phyloP scores from a whole-genome alignment of 805 yeast species.

The Pichia ethanolica region DNA sequence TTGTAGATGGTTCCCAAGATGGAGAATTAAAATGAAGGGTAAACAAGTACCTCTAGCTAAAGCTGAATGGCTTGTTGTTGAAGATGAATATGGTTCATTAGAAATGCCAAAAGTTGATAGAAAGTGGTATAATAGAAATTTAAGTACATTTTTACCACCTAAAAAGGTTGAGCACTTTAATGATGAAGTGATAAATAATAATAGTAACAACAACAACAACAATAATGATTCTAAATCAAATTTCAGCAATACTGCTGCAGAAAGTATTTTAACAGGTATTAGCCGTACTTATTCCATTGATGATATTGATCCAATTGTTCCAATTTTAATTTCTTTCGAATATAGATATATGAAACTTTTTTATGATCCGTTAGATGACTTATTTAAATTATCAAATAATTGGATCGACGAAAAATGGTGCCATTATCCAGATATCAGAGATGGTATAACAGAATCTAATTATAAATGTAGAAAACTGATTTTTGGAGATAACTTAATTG shows the following conservation, averaged over 20 bases:
- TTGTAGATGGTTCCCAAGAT: slow-evolving; percentile 81
- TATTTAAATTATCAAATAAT: slow-evolving; percentile 72
- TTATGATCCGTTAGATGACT: slow-evolving; percentile 81
- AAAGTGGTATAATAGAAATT: slow-evolving; percentile 58
- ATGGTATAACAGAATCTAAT: slow-evolving; percentile 64
- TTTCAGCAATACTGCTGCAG: background rate
- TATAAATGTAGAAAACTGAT: slow-evolving; percentile 64
- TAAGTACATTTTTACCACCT: slow-evolving; percentile 56
- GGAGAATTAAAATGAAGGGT: slow-evolving; percentile 63
- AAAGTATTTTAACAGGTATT: slow-evolving; percentile 12
- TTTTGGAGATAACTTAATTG: slow-evolving; percentile 72
- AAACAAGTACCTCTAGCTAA: slow-evolving; percentile 59
- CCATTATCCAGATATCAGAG: slow-evolving; percentile 43
- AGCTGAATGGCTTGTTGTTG: slow-evolving; percentile 90
- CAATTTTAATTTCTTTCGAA: slow-evolving; percentile 60
- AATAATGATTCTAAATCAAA: background rate
- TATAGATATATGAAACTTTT: slow-evolving; percentile 79
- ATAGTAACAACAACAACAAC: slow-evolving; percentile 10
- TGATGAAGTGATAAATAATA: slow-evolving; percentile 3
- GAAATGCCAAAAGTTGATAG: slow-evolving; percentile 49
- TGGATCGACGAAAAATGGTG: slow-evolving; percentile 87
- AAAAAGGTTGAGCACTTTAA: slow-evolving; percentile 12
- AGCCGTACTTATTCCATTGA: slow-evolving; percentile 12
- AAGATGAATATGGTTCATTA: slow-evolving; percentile 88
- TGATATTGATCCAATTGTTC: slow-evolving; percentile 58